These are phyloP conservation scores for Melampsora americana DNA, from an alignment of 1,284 basidiomycete species.

Conservation along the genomic window DNA sequence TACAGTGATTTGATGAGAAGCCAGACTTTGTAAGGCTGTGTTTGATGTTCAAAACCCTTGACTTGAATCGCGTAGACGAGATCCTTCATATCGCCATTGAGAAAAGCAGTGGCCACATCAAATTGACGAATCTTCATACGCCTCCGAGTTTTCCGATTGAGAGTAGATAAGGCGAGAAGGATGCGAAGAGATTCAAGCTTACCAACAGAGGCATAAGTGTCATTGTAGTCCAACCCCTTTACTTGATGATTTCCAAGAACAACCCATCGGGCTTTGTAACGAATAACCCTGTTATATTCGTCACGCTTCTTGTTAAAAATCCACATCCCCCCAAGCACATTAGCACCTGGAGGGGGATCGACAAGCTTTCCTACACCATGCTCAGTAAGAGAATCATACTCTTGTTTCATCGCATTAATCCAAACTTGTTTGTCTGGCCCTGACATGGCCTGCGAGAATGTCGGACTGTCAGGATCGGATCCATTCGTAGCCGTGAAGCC, in stretches of 20 bases:
- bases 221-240: background rate
- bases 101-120: background rate
- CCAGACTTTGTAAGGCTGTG: too few species aligned
- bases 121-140: background rate
- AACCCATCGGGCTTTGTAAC: conserved; percentile 31
- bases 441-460: background rate
- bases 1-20: too few species aligned
- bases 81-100: background rate
- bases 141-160: background rate
- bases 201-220: conserved; percentile 7
- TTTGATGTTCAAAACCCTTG: background rate
- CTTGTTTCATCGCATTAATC: background rate
- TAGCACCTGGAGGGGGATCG: background rate
- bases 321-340: conserved; percentile 30
- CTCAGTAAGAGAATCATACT: background rate
- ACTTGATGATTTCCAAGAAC: conserved; percentile 25
- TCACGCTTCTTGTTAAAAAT: background rate
- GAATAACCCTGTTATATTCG: conserved; percentile 4
- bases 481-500: too few species aligned
- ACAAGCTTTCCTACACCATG: conserved; percentile 8
- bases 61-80: background rate
- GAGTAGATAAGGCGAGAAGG: background rate
- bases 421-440: background rate
- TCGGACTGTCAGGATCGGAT: background rate
- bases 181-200: background rate